Percentiles rank a stretch among this genome's conserved stretches.
Evolutionary conservation across 2,329 filamentous ascomycete species (phyloP).

Genomic region (Kalmusia sp.): DNA sequence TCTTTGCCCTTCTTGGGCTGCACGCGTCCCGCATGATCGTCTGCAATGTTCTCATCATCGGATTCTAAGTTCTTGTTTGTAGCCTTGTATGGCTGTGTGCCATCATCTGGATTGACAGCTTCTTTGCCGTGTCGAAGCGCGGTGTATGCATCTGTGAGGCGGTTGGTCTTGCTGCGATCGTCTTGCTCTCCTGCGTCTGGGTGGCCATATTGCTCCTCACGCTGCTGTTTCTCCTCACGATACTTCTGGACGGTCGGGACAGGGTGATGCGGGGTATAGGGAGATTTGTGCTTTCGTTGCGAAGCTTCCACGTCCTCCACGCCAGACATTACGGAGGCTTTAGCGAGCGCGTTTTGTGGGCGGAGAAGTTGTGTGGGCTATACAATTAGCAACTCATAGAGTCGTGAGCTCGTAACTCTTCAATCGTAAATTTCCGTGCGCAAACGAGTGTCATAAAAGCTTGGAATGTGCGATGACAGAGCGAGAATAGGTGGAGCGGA

Average conservation of each 20-base stretch:
- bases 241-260: constrained; percentile 57
- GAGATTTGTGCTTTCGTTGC: constrained; percentile 48
- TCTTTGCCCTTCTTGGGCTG: constrained; percentile 20
- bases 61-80: constrained; percentile 44
- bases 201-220: constrained; percentile 43
- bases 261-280: constrained; percentile 53
- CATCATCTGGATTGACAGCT: constrained; percentile 27
- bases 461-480: neutral
- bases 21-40: constrained; percentile 40
- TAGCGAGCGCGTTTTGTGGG: neutral
- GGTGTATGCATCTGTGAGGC: constrained; percentile 45
- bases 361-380: neutral
- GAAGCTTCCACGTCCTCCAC: constrained; percentile 51
- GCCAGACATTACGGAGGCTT: constrained; percentile 42
- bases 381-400: neutral
- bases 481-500: neutral
- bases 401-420: constrained; percentile 1
- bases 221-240: constrained; percentile 54
- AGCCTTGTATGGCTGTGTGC: constrained; percentile 40
- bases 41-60: constrained; percentile 34
- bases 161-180: constrained; percentile 41
- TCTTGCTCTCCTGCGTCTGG: constrained; percentile 30
- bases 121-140: constrained; percentile 40
- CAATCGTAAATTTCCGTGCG: neutral
- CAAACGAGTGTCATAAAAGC: neutral